Percentiles rank a stretch among this genome's conserved stretches.
Conservation (phyloP, 2,329 filamentous ascomycete species). For the Leptographium procerum region DNA sequence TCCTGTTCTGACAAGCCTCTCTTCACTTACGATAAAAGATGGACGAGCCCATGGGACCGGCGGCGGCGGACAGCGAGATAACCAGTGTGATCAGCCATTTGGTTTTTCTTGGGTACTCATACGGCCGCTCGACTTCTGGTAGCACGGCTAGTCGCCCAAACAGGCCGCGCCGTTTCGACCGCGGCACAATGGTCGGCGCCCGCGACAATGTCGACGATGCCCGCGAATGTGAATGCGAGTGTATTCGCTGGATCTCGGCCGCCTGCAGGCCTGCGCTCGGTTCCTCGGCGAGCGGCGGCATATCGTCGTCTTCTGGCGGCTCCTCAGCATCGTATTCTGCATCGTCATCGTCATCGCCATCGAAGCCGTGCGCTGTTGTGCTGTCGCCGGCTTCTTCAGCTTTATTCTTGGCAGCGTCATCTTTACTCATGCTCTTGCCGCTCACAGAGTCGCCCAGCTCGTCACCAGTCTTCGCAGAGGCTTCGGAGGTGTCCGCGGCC, state of each 20-base stretch:
- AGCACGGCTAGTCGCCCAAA: constrained; percentile 54
- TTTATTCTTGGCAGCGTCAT: not conserved
- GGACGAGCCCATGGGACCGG: constrained; percentile 71
- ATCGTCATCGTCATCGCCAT: not conserved
- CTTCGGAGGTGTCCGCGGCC: not conserved
- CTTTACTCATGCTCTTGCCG: not conserved
- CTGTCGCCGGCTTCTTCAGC: not conserved
- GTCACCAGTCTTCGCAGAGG: too few species aligned
- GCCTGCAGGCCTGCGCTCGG: constrained; percentile 11
- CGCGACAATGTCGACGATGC: constrained; percentile 17
- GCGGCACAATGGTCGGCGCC: constrained; percentile 29
- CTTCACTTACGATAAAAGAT: constrained; percentile 66
- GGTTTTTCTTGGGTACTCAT: constrained; percentile 57
- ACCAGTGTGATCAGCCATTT: constrained; percentile 82
- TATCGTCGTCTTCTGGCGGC: constrained; percentile 1
- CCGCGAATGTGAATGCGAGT: not conserved
- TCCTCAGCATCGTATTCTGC: constrained; percentile 5
- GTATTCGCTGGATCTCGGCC: constrained; percentile 6
- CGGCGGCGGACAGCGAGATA: constrained; percentile 64
- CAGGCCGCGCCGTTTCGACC: constrained; percentile 52
- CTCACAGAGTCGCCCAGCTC: not conserved
- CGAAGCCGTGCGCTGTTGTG: not conserved
- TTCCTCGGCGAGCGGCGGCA: constrained; percentile 10
- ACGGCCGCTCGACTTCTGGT: constrained; percentile 67
- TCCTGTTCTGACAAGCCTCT: not conserved